These are phyloP conservation scores for Iberis pinnata DNA, from an alignment of 345 rosid genomes.

Conservation along the genomic window DNA sequence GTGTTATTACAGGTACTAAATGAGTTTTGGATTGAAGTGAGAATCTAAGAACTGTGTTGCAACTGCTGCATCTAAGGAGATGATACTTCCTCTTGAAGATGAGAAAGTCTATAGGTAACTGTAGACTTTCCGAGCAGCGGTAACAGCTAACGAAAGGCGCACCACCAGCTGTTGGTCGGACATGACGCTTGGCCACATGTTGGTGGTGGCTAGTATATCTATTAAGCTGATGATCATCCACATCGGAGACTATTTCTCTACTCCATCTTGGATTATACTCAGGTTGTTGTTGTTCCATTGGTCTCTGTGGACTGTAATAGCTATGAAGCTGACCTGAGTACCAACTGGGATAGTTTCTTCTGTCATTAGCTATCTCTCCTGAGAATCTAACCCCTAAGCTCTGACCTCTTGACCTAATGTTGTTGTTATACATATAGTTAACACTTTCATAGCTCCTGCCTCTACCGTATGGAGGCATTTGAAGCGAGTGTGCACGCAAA, in stretches of 20 bases:
- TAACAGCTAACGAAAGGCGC: constrained; percentile 69
- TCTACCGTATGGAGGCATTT: constrained; percentile 35
- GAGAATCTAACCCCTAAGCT: constrained; percentile 37
- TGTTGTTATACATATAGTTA: constrained; percentile 25
- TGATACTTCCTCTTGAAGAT: constrained; percentile 52
- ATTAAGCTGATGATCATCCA: constrained; percentile 36
- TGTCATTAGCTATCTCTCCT: constrained; percentile 35
- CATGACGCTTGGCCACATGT: constrained; percentile 47
- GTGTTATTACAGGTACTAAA: constrained; percentile 33
- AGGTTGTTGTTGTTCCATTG: constrained; percentile 44
- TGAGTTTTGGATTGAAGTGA: constrained; percentile 52
- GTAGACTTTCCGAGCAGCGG: constrained; percentile 47
- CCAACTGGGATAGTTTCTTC: constrained; percentile 33
- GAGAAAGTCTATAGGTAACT: constrained; percentile 78
- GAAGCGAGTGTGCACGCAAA: constrained; percentile 34
- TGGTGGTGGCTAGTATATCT: constrained; percentile 24
- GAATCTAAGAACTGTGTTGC: constrained; percentile 54
- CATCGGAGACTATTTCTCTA: constrained; percentile 41
- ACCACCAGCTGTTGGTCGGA: constrained; percentile 74
- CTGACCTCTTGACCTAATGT: constrained; percentile 26
- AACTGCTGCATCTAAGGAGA: constrained; percentile 67
- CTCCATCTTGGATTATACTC: constrained; percentile 30
- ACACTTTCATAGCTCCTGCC: constrained; percentile 14
- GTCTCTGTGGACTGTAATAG: constrained; percentile 44
- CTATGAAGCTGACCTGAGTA: constrained; percentile 34